A percentile compares a stretch with the other conserved stretches of the same genome.
These are phyloP conservation scores for Fistulinella cinereoalba DNA, from an alignment of 1,284 basidiomycete genomes.

Conservation along the genomic window DNA sequence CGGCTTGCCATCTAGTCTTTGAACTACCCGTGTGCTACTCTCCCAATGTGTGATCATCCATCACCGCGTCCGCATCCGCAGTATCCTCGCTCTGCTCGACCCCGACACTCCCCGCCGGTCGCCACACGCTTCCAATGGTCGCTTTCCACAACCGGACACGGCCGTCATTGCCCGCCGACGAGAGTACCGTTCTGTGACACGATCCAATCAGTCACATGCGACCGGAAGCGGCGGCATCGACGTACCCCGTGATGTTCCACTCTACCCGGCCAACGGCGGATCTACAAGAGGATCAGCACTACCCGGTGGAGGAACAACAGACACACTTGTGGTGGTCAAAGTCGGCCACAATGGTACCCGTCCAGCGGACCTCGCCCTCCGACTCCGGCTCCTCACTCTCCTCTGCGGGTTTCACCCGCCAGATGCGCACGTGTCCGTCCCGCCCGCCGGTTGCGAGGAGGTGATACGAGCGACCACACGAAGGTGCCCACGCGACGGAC, in stretches of 20 bases:
- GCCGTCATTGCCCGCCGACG: conserved; percentile 88
- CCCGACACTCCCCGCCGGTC: conserved; percentile 72
- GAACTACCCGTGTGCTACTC: conserved; percentile 14
- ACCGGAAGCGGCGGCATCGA: no score
- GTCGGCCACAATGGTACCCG: conserved; percentile 72
- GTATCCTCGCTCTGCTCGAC: conserved; percentile 69
- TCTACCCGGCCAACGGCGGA: conserved; percentile 71
- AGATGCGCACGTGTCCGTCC: conserved; percentile 86
- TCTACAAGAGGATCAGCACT: conserved; percentile 33
- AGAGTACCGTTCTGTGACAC: conserved; percentile 86
- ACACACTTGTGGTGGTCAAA: conserved; percentile 78
- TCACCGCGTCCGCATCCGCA: conserved; percentile 35
- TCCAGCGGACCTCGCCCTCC: conserved; percentile 62
- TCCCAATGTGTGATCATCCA: conserved; percentile 29
- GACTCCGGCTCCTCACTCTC: conserved; percentile 39
- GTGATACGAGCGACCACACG: conserved; percentile 88
- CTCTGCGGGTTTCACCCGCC: conserved; percentile 67
- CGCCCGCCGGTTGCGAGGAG: conserved; percentile 85
- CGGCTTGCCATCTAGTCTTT: neutral
- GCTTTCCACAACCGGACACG: conserved; percentile 88
- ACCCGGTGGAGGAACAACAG: neutral
- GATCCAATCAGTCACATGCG: no score
- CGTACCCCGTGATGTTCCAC: conserved; percentile 87
- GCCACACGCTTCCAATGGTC: conserved; percentile 70
- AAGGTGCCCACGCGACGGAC: conserved; percentile 86